phyloP scores from a whole-genome alignment of 768 basidiomycete species.

The Coprinopsis sp. region DNA sequence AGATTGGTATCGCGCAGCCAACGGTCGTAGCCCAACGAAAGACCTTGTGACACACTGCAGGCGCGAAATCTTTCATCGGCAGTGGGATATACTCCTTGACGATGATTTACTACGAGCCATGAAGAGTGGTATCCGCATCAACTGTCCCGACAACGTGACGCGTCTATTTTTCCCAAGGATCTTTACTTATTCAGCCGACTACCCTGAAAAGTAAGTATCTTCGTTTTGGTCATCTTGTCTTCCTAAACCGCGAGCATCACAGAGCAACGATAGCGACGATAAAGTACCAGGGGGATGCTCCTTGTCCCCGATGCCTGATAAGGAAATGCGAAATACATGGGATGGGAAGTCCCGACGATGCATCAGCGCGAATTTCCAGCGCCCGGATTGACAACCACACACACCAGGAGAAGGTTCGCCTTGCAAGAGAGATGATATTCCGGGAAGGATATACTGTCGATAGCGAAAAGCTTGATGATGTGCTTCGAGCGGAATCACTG shows the following conservation, averaged over 20 bases:
- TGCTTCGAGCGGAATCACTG: too few relatives aligned
- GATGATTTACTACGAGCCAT: neutral
- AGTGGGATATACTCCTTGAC: neutral
- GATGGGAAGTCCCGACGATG: neutral
- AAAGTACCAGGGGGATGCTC: neutral
- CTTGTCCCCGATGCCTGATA: neutral
- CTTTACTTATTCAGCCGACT: neutral
- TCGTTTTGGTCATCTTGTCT: neutral
- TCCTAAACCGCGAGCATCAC: neutral
- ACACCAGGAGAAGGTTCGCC: neutral
- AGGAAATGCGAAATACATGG: neutral
- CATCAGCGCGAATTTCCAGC: neutral
- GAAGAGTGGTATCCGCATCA: too few relatives aligned
- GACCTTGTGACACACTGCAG: neutral
- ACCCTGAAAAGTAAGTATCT: neutral
- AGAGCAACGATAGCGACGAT: neutral
- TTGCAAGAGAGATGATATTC: neutral
- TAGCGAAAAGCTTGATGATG: neutral
- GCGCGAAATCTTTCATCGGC: neutral
- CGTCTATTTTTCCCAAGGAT: neutral
- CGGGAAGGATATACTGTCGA: neutral
- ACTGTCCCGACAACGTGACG: conserved; percentile 64
- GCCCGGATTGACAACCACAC: neutral
- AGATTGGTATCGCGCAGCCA: neutral
- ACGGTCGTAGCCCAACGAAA: neutral